These are phyloP conservation scores for Scheffersomyces stipitis DNA, from an alignment of 805 yeast genomes.

Conservation along the genomic window DNA sequence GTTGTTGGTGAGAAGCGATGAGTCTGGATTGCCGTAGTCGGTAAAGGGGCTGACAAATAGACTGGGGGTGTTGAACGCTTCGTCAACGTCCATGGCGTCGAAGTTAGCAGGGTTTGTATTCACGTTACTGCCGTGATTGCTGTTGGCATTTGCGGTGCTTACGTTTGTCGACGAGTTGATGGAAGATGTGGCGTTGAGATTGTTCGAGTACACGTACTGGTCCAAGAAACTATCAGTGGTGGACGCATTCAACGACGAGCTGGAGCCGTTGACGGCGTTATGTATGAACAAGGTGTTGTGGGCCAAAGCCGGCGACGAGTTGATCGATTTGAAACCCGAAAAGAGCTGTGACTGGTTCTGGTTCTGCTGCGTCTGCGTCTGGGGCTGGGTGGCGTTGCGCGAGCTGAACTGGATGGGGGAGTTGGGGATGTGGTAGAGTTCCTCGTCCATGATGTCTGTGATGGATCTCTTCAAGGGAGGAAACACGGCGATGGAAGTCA, in stretches of 20 bases:
- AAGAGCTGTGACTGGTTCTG: background rate
- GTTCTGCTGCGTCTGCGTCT: slow-evolving; percentile 1
- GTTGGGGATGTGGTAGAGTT: slow-evolving; percentile 45
- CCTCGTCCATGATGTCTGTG: slow-evolving; percentile 62
- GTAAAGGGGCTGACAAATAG: slow-evolving; percentile 27
- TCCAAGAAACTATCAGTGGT: slow-evolving; percentile 33
- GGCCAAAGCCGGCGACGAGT: slow-evolving; percentile 1
- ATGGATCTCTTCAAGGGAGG: slow-evolving; percentile 53
- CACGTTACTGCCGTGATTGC: slow-evolving; percentile 3
- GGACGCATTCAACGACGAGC: slow-evolving; percentile 17
- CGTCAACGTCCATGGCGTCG: slow-evolving; percentile 12
- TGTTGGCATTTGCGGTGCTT: slow-evolving; percentile 5
- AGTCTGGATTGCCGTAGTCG: slow-evolving; percentile 42
- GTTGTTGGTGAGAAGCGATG: slow-evolving; percentile 13
- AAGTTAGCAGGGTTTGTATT: slow-evolving; percentile 6
- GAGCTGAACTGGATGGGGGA: slow-evolving; percentile 14
- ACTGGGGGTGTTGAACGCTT: slow-evolving; percentile 1
- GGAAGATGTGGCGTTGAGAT: slow-evolving; percentile 7
- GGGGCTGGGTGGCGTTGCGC: slow-evolving; percentile 9
- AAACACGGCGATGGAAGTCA: slow-evolving; percentile 51
- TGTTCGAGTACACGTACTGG: slow-evolving; percentile 16
- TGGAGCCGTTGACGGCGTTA: slow-evolving; percentile 21
- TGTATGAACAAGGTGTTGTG: slow-evolving; percentile 1
- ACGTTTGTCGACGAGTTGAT: slow-evolving; percentile 9
- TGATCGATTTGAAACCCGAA: too few relatives aligned